Base-by-base conservation (phyloP, 306 rosid species). In the Ziziphus jujuba region DNA sequence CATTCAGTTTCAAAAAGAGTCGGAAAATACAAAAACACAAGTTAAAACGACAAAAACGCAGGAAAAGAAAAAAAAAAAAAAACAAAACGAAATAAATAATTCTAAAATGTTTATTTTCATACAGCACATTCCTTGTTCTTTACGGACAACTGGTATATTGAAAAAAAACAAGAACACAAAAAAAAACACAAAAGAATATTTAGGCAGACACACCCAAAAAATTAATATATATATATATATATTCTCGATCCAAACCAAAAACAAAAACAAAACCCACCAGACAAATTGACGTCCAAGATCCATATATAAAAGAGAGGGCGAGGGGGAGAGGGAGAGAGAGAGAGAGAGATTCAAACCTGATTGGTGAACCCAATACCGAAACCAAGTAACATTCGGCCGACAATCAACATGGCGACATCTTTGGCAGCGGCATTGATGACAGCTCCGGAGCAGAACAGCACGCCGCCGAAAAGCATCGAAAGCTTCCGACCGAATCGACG, bases 311-410 rank as follows among this genome's bases (percentile, higher is more conserved):
- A 23, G 21, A 5, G n/a, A n/a, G n/a, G n/a, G n/a, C n/a, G n/a
- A n/a, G n/a, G n/a, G n/a, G n/a, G n/a, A n/a, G n/a, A n/a, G n/a
- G n/a, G n/a, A n/a, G n/a, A n/a, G n/a, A n/a, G n/a, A n/a, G n/a
- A n/a, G n/a, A n/a, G n/a, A n/a, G 24, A 11, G n/a, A 5, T 1
- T 3, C 50, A 23, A 84, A 92, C 98, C 98, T 93, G 98, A 78
- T 87, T 90, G 49, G 96, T 77, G 52, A 93, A 93, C 2, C 98
- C 98, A 65, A 93, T 83, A 61, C 98, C 98, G n/a, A 93, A 81
- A 2, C 98, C 97, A 65, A 93, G 98, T 33, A 93, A 67, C 62
- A 93, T 85, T 53, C 98, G 97, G 72, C 98, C 98, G 11, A 90
- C 79, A 12, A 90, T 90, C 40, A 90, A 67, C 93, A 87, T 89